Evolutionary conservation across 2,329 filamentous ascomycete genomes (phyloP).

Genomic region (Fusarium nurragi): DNA sequence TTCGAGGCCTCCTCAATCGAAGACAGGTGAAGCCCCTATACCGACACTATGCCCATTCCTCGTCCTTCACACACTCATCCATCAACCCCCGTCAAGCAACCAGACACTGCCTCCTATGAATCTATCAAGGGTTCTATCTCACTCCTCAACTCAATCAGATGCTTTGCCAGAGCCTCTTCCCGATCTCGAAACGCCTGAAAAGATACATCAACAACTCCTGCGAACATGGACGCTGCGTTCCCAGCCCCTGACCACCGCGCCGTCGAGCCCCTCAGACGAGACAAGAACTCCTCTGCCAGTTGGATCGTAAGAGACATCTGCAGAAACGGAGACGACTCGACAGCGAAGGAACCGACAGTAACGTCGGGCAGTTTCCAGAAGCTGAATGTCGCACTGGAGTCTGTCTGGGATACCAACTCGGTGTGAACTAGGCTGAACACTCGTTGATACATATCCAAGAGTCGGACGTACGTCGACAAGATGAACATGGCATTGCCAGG

Average conservation of each 20-base stretch:
- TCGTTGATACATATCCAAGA: slow-evolving; percentile 54
- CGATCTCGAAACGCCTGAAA: slow-evolving; percentile 47
- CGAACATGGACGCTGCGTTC: slow-evolving; percentile 46
- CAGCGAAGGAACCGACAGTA: slow-evolving; percentile 53
- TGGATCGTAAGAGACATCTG: slow-evolving; percentile 56
- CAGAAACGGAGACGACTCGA: slow-evolving; percentile 52
- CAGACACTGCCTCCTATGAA: slow-evolving; percentile 14
- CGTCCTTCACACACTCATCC: neutral
- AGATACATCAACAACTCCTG: slow-evolving; percentile 47
- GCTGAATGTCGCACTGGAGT: slow-evolving; percentile 44
- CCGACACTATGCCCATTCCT: neutral
- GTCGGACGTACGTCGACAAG: slow-evolving; percentile 51
- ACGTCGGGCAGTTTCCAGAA: slow-evolving; percentile 55
- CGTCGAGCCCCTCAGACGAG: slow-evolving; percentile 48
- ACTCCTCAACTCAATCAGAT: slow-evolving; percentile 47
- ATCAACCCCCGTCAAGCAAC: neutral
- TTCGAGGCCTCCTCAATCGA: neutral
- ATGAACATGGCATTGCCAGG: slow-evolving; percentile 53
- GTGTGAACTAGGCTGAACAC: slow-evolving; percentile 51
- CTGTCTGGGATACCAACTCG: slow-evolving; percentile 45
- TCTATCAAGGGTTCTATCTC: slow-evolving; percentile 50
- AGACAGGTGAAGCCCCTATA: slow-evolving; percentile 13
- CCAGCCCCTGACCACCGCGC: slow-evolving; percentile 41
- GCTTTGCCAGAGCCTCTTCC: slow-evolving; percentile 48
- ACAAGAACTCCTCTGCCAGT: slow-evolving; percentile 54